These are phyloP conservation scores for Ananas comosus DNA, from an alignment of 176 grass and related monocot species.

Conservation along the genomic window DNA sequence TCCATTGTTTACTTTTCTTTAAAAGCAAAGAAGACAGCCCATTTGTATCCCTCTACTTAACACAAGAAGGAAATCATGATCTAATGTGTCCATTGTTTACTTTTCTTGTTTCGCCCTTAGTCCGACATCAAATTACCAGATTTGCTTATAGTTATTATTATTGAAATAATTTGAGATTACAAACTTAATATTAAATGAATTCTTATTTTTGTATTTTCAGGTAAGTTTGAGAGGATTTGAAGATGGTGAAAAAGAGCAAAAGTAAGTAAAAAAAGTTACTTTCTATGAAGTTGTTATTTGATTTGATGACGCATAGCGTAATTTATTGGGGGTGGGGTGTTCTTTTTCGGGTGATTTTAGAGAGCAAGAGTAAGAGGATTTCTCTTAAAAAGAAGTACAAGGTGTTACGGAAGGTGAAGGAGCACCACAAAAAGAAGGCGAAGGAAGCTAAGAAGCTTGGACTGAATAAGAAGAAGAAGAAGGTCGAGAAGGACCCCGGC, in stretches of 20 bases:
- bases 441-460: conserved; percentile 48
- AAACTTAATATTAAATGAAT: too few species aligned
- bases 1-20: too few species aligned
- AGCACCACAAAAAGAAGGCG: conserved; percentile 97
- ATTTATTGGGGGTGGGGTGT: neutral
- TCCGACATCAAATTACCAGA: too few species aligned
- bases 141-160: too few species aligned
- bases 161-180: too few species aligned
- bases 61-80: too few species aligned
- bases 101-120: too few species aligned
- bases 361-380: conserved; percentile 96
- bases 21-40: too few species aligned
- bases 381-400: conserved; percentile 76
- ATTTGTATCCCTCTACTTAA: too few species aligned
- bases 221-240: neutral
- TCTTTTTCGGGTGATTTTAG: conserved; percentile 1
- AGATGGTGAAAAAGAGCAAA: conserved; percentile 49
- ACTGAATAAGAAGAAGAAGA: conserved; percentile 31
- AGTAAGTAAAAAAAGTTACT: conserved; percentile 31
- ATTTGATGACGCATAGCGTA: neutral
- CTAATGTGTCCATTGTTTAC: too few species aligned
- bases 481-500: conserved; percentile 92
- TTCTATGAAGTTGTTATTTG: neutral
- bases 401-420: conserved; percentile 81
- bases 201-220: too few species aligned